phyloP scores from a whole-genome alignment of 345 rosid species.

The Eucalyptus shirleyi region DNA sequence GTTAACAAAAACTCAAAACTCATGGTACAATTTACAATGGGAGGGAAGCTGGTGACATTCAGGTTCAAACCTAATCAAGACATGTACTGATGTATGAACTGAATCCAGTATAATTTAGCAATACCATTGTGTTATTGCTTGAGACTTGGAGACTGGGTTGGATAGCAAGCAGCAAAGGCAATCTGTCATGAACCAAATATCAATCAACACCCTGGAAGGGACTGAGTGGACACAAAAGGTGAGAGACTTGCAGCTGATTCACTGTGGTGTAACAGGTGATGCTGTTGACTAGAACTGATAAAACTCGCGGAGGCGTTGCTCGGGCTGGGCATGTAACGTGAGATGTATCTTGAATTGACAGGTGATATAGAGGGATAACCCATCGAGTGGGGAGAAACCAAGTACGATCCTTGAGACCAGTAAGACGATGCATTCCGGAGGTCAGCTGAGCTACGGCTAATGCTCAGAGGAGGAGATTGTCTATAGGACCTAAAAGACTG shows the following conservation, averaged over 20 bases:
- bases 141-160: not conserved
- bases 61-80: not conserved
- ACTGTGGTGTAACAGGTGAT: conserved; percentile 44
- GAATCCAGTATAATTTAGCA: not conserved
- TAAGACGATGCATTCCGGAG: conserved; percentile 60
- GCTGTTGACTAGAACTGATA: conserved; percentile 31
- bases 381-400: conserved; percentile 57
- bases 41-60: not conserved
- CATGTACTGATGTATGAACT: not conserved
- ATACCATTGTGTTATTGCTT: not conserved
- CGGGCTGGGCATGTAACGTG: conserved; percentile 54
- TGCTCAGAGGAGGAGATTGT: conserved; percentile 47
- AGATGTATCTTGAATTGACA: conserved; percentile 50
- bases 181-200: not conserved
- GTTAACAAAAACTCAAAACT: not conserved
- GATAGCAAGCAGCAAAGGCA: not conserved
- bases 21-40: not conserved
- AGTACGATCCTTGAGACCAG: conserved; percentile 40
- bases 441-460: conserved; percentile 53
- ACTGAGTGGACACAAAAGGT: conserved; percentile 78
- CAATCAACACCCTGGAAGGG: conserved; percentile 51
- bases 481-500: conserved; percentile 42
- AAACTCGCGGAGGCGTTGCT: conserved; percentile 51
- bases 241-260: conserved; percentile 90
- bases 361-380: conserved; percentile 75